Base-by-base conservation (phyloP, 116 monocot species). In the Phalaenopsis hybrid region DNA sequence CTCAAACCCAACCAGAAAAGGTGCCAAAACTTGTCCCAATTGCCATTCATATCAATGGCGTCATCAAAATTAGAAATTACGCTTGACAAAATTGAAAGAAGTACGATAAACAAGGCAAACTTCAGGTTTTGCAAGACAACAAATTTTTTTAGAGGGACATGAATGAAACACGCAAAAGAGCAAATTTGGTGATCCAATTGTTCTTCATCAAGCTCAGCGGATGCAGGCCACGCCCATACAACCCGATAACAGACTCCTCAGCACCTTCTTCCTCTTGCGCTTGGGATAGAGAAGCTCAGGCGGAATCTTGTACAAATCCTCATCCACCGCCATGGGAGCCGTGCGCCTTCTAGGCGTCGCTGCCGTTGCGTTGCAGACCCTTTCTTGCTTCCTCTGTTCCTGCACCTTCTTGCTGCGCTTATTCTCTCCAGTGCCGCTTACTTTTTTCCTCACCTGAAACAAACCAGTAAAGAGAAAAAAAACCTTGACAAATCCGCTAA, bases 311-410 rank as follows among this genome's bases (percentile, higher is more conserved):
- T 77, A 77, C 77, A 77, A 31, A 51, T 77, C 77, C 52, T 77
- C 77, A 15, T 77, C 77, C 52, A 77, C 51, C 0, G 77, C 77
- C 49, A 20, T 77, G 18, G 79, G 79, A 57, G 21, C 8, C n/a
- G 0, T 41, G 18, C 63, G 78, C 50, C 34, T 31, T 81, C 73
- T 76, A 59, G 75, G 80, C 67, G 10, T 43, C 5, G 16, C 77
- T 6, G 4, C 8, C 0, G 58, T 41, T 44, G 37, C 1, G 11
- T 69, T 49, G 21, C 48, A 81, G 1, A 58, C 77, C 41, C 6
- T 79, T 1, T n/a, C 79, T 37, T 86, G 86, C 63, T 78, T 85
- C 80, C 41, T 85, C 85, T 77, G 70, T 55, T 82, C 50, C 51
- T 57, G 31, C 72, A 10, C 72, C 37, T 31, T 34, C 41, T 31